Evolutionary conservation across 2,329 filamentous ascomycete genomes (phyloP), one percentile per base, ranked within the genome.

Genomic region (Curvularia spicifera): DNA sequence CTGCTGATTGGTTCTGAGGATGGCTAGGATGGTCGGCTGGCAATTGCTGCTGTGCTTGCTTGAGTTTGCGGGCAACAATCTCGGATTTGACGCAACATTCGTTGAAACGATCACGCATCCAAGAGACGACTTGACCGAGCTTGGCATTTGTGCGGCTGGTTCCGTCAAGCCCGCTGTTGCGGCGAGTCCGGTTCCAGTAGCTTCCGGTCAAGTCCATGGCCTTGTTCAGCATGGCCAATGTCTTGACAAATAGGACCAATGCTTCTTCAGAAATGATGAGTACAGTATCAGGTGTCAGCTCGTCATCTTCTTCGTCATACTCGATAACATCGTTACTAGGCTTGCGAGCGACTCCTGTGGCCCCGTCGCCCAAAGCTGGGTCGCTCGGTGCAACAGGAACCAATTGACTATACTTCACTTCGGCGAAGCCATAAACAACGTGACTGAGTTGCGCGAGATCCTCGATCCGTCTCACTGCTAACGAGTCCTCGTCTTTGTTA

Each of bases 381-480:
- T 91, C 87, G 65, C 85, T 85, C 1, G 94, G 95, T 1, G 91
- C 88, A 44, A 95, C 81, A 3, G 95, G 95, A 49, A 97, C 87
- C n/a, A 99, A 84, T 77, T 99, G 95, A 77, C 96, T 95, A 78
- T 96, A 97, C 78, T 99, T 99, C 72, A 99, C 94, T 78, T 99
- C 94, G 5, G 95, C 95, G 77, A 99, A 98, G 3, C 94, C 93
- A 75, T 93, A 99, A 2, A 99, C 93, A 45, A 97, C 95, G 75
- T 99, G 93, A 72, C 93, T 97, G 39, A 93, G 85, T 31, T 93
- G 95, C 1, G 95, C 95, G 64, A 91, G 89, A 68, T 98, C 93
- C 75, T 99, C 94, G 56, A 98, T 93, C 44, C 87, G 85, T 70
- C 93, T 89, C 2, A 94, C 87, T 40, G 91, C 88, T 63, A 86